Evolutionary conservation across 2,329 filamentous ascomycete genomes (phyloP).

Genomic region (Fusarium tricinctum): DNA sequence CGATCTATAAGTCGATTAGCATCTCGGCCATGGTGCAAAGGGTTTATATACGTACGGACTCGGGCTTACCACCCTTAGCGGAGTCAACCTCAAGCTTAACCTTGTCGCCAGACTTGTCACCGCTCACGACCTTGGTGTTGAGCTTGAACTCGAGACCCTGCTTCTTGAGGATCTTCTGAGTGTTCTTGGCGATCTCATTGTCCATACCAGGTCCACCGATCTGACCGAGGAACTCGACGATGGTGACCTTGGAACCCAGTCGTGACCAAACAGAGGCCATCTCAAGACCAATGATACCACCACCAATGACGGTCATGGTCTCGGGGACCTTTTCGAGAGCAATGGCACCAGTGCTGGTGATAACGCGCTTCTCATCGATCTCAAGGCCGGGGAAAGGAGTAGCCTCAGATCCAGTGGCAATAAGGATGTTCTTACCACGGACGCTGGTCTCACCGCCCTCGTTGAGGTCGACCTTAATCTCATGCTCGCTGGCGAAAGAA

Average conservation of each 20-base stretch:
- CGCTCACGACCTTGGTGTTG: constrained; percentile 91
- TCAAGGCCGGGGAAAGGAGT: constrained; percentile 96
- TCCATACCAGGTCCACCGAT: constrained; percentile 99
- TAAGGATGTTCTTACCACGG: constrained; percentile 95
- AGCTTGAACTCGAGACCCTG: constrained; percentile 99
- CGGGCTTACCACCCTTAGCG: constrained; percentile 95
- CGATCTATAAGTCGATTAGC: constrained; percentile 71
- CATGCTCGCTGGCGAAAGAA: constrained; percentile 88
- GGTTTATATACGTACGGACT: constrained; percentile 75
- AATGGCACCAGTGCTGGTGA: constrained; percentile 96
- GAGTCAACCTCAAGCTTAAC: constrained; percentile 89
- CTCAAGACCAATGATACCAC: constrained; percentile 98
- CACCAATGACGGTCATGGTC: constrained; percentile 97
- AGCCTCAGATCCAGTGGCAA: constrained; percentile 94
- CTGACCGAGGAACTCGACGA: constrained; percentile 95
- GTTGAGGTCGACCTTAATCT: constrained; percentile 88
- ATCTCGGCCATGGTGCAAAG: constrained; percentile 4
- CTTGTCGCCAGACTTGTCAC: constrained; percentile 82
- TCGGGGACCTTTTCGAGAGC: constrained; percentile 91
- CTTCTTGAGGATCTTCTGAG: constrained; percentile 94
- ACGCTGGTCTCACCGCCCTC: constrained; percentile 93
- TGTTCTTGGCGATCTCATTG: constrained; percentile 87
- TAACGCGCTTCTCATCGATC: constrained; percentile 97
- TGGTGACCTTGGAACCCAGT: constrained; percentile 92
- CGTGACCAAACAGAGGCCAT: constrained; percentile 99